Base-by-base conservation (phyloP, 192 early-diverging fungal species). In the Piromyces finnis region DNA sequence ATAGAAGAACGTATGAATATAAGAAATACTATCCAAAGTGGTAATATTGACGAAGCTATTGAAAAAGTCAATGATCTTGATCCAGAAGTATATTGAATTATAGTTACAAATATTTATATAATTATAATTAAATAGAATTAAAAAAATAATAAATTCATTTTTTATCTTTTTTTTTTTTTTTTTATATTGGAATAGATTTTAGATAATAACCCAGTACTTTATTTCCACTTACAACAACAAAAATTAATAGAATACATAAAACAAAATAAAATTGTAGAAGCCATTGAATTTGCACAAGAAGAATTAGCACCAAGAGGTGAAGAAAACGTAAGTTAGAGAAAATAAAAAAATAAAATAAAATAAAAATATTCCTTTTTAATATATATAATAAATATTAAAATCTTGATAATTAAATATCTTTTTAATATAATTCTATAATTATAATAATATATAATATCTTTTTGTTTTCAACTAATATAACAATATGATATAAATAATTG, bases 1-100 rank as follows among this genome's bases (percentile, higher is more conserved):
- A 98, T 98, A 80, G 92, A 98, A 80, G 96, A 97, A 81, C 91
- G 97, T 18, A 97, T 97, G 96, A 89, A 92, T 37, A 98, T 99
- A 78, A 90, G 96, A 77, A 93, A 92, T 80, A 94, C 97, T 12
- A 90, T 99, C 29, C 96, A 98, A 81, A 88, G 87, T 18, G 96
- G 96, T 11, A 87, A 97, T 39, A 94, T 99, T 78, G 92, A 95
- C 39, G 87, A 89, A n/a, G 97, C 98, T 16, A 98, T 99, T 79
- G 95, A 96, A 80, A 85, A 93, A n/a, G 95, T 99, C 2, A 99
- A 99, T 83, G 98, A 99, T 84, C 88, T 99, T 81, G 97, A 99
- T 84, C 98, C 98, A 11, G 97, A 98, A 87, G 94, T 95, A 88
- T 83, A 59, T n/a, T 12, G 27, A 22, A n/a, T n/a, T n/a, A n/a